Evolutionary conservation across 257 asterid genomes (phyloP).

Genomic region (Solanum pinnatisectum): DNA sequence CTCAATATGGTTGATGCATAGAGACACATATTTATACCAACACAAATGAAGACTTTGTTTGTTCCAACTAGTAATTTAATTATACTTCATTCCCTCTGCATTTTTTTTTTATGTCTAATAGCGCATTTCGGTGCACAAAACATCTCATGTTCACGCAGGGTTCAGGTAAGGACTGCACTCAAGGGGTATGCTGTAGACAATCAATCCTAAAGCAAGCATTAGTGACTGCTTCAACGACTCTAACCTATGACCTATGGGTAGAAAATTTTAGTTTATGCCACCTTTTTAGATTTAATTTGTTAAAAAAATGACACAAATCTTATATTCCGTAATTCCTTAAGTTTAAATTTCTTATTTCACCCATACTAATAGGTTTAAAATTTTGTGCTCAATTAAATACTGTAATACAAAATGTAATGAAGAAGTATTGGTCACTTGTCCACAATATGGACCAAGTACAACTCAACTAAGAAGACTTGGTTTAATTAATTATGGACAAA

Average conservation of each 20-base stretch:
- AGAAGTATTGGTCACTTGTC: not conserved
- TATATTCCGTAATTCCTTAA: not conserved
- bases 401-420: not conserved
- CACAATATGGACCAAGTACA: not conserved
- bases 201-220: not conserved
- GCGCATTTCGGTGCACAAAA: not conserved
- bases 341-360: not conserved
- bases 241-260: not conserved
- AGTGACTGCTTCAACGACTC: not conserved
- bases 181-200: not conserved
- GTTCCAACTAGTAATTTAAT: not conserved
- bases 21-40: not conserved
- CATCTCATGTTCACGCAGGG: not conserved
- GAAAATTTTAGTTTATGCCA: not conserved
- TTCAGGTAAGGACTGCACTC: not conserved
- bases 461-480: constrained; percentile 4
- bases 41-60: not conserved
- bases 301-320: not conserved
- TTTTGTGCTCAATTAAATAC: not conserved
- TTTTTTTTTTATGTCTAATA: not conserved
- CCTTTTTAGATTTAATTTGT: not conserved
- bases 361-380: not conserved
- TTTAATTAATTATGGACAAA: not conserved
- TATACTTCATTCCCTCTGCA: not conserved
- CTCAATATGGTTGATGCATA: not conserved